Base-by-base conservation (phyloP, 2,329 filamentous ascomycete genomes). In the Remersonia thermophila region DNA sequence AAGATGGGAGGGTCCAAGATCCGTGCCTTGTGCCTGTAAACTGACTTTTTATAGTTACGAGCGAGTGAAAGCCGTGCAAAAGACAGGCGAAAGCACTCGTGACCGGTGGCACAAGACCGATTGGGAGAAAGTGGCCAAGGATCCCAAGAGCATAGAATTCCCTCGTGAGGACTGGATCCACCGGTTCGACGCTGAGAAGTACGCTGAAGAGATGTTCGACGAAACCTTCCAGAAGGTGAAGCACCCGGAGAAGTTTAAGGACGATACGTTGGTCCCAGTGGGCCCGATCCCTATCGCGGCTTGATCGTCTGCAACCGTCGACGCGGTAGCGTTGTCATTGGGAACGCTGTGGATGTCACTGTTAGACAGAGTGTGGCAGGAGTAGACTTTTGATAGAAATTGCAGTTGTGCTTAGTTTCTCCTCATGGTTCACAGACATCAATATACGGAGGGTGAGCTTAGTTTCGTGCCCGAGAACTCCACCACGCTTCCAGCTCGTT, bases 101-200 rank as follows among this genome's bases (percentile, higher is more conserved):
- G 65, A 70, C 42, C 61, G 60, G 55, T 72, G 68, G 68, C 69
- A 73, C 46, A 70, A 67, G 51, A 66, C 66, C 4, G 65, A 69
- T 45, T 72, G 64, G 65, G 55, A 51, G 15, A 62, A 62, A 40
- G 64, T 67, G 23, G 62, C 60, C 38, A 51, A 65, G 41, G 59
- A 69, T 32, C 65, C 66, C 0, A 54, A 60, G 39, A 61, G 58
- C 27, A 65, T 70, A 33, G 58, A 62, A 28, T 55, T 71, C 32
- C 65, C 62, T 6, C 56, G 66, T 3, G 64, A 69, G 38, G 63
- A 67, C 35, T 72, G 67, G 68, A 63, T 72, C 13, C 61, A 67
- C 36, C 48, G 56, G n/a, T 61, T 64, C 42, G 69, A 73, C 39
- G 61, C 66, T 0, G 67, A 72, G 53, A 55, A 54, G 38, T 50